These are phyloP conservation scores for Heliamphora exappendiculata DNA, from an alignment of 148 eudicot species.

Conservation along the genomic window DNA sequence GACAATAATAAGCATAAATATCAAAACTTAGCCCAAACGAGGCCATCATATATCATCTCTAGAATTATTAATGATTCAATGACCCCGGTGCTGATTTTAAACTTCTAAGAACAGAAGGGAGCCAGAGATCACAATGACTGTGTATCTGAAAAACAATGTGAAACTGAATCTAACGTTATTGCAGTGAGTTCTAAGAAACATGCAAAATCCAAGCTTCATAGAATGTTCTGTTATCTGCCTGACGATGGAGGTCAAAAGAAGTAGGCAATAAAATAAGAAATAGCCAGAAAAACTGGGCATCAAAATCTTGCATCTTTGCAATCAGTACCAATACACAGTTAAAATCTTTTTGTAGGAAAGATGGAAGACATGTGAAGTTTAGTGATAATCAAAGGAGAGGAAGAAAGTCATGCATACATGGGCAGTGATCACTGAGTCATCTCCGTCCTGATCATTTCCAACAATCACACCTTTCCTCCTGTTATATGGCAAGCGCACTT, in stretches of 20 bases:
- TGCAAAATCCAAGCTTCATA: not conserved
- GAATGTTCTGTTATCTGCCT: not conserved
- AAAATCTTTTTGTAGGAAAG: not conserved
- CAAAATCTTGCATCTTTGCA: not conserved
- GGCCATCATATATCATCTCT: no score
- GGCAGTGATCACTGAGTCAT: slow-evolving; percentile 74
- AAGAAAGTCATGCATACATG: slow-evolving; percentile 47
- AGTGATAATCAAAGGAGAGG: not conserved
- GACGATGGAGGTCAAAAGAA: not conserved
- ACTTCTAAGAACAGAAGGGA: not conserved
- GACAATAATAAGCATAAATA: no score
- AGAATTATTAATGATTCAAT: no score
- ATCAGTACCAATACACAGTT: not conserved
- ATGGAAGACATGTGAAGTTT: not conserved
- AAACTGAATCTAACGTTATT: not conserved
- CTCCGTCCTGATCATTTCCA: slow-evolving; percentile 94
- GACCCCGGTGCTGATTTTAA: no score
- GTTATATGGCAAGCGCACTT: slow-evolving; percentile 7
- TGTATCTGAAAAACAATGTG: not conserved
- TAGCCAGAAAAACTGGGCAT: not conserved
- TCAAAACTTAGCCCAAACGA: no score
- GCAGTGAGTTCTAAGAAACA: not conserved
- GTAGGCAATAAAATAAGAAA: not conserved
- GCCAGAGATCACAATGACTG: not conserved
- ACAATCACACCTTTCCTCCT: slow-evolving; percentile 96